Conservation (phyloP, 352 stramenopile species). For the Pseudoperonospora humuli region DNA sequence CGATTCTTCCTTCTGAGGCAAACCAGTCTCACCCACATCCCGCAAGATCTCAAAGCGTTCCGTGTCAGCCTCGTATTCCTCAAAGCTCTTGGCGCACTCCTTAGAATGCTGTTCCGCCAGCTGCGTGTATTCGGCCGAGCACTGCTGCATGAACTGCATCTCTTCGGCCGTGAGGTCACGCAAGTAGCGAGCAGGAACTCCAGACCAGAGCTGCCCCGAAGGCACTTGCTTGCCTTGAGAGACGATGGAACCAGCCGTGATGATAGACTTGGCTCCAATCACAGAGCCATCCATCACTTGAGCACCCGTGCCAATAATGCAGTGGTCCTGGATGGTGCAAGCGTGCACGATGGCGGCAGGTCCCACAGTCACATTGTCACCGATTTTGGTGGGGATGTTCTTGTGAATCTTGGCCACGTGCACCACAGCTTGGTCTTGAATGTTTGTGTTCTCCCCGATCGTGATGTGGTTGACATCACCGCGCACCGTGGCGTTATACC, state of each 20-base stretch:
- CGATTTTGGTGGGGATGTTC: constrained; percentile 87
- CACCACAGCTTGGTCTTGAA: constrained; percentile 90
- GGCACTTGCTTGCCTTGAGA: constrained; percentile 81
- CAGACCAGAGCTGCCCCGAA: constrained; percentile 86
- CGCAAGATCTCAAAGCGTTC: constrained; percentile 70
- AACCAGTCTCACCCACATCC: constrained; percentile 70
- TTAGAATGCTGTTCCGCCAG: constrained; percentile 63
- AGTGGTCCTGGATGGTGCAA: constrained; percentile 88
- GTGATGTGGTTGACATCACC: constrained; percentile 89
- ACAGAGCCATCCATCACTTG: constrained; percentile 87
- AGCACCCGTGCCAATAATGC: constrained; percentile 88
- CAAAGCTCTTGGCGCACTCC: constrained; percentile 79
- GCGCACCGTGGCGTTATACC: constrained; percentile 89
- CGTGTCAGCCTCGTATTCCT: constrained; percentile 71
- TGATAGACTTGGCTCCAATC: constrained; percentile 82
- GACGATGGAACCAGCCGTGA: constrained; percentile 88
- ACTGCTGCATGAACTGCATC: constrained; percentile 87
- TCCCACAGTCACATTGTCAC: constrained; percentile 87
- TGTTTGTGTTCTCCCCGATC: constrained; percentile 91
- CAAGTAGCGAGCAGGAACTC: constrained; percentile 72
- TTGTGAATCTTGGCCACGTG: constrained; percentile 91
- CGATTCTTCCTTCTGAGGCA: constrained; percentile 60
- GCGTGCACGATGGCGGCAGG: constrained; percentile 85
- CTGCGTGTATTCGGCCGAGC: constrained; percentile 79
- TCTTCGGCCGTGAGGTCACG: constrained; percentile 81